Evolutionary conservation across 1,139 yeast genomes (phyloP).

Genomic region (Pichia sp.): DNA sequence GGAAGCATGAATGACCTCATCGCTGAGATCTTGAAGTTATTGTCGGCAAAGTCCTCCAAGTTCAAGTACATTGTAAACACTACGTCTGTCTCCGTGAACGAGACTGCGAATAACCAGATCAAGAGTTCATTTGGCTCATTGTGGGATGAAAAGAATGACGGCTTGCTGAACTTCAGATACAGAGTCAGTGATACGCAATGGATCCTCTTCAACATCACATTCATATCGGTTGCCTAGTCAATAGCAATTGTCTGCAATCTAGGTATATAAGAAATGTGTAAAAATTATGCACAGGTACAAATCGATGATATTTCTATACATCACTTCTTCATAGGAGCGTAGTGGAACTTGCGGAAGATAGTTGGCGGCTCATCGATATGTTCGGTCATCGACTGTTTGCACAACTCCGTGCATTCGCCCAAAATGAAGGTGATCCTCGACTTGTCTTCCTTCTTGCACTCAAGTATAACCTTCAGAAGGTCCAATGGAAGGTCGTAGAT

Average conservation of each 20-base stretch:
- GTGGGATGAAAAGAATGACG: conserved; percentile 39
- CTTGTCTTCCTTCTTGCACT: conserved; percentile 34
- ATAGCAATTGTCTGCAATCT: not conserved
- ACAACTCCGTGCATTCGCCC: conserved; percentile 22
- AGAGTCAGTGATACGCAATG: conserved; percentile 9
- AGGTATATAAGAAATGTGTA: not conserved
- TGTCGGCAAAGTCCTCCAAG: conserved; percentile 34
- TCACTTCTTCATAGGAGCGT: conserved; percentile 8
- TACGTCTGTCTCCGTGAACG: conserved; percentile 19
- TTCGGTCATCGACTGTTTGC: conserved; percentile 10
- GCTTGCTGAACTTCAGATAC: conserved; percentile 29
- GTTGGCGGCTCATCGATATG: conserved; percentile 10
- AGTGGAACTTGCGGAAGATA: conserved; percentile 13
- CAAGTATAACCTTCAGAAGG: conserved; percentile 51
- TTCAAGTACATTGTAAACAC: conserved; percentile 35
- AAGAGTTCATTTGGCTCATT: conserved; percentile 34
- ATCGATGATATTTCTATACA: not conserved
- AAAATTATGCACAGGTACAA: not conserved
- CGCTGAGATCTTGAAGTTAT: conserved; percentile 19
- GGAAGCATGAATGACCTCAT: conserved; percentile 10
- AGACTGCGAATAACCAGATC: conserved; percentile 22
- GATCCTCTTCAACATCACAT: conserved; percentile 15
- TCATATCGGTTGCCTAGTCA: conserved; percentile 4
- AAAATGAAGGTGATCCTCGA: conserved; percentile 15
- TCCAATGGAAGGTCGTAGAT: conserved; percentile 66